phyloP scores from a whole-genome alignment of 169 alveolate genomes.

The Plasmodium gallinaceum region DNA sequence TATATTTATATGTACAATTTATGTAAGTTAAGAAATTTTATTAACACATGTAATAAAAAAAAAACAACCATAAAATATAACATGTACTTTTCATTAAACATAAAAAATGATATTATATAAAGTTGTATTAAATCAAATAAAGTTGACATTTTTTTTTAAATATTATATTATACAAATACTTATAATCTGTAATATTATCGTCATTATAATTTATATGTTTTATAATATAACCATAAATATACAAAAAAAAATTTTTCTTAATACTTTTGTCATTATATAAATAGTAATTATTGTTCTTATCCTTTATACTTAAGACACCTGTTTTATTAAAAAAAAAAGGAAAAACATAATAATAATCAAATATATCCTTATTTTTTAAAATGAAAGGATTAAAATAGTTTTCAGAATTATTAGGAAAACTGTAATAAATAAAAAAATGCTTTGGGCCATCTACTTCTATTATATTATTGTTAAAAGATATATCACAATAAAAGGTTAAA shows the following conservation, averaged over 20 bases:
- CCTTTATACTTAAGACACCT: constrained; percentile 6
- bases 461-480: constrained; percentile 68
- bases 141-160: constrained; percentile 37
- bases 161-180: constrained; percentile 48
- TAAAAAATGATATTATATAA: constrained; percentile 2
- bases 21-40: no score
- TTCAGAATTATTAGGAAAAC: neutral
- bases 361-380: constrained; percentile 39
- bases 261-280: constrained; percentile 65
- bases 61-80: neutral
- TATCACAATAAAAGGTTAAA: constrained; percentile 73
- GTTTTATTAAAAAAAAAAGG: constrained; percentile 62
- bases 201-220: constrained; percentile 71
- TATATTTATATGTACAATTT: no score
- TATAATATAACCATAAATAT: constrained; percentile 52
- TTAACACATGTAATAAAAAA: neutral
- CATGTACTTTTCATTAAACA: neutral
- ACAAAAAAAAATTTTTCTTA: constrained; percentile 66
- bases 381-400: constrained; percentile 30
- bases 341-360: constrained; percentile 38
- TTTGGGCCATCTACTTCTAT: constrained; percentile 77
- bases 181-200: constrained; percentile 39
- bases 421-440: constrained; percentile 64
- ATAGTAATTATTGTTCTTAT: constrained; percentile 7
- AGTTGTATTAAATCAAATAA: neutral